Evolutionary conservation across 2,329 filamentous ascomycete genomes (phyloP), one percentile per base, ranked within the genome.

Genomic region (Verticillium nubilum): DNA sequence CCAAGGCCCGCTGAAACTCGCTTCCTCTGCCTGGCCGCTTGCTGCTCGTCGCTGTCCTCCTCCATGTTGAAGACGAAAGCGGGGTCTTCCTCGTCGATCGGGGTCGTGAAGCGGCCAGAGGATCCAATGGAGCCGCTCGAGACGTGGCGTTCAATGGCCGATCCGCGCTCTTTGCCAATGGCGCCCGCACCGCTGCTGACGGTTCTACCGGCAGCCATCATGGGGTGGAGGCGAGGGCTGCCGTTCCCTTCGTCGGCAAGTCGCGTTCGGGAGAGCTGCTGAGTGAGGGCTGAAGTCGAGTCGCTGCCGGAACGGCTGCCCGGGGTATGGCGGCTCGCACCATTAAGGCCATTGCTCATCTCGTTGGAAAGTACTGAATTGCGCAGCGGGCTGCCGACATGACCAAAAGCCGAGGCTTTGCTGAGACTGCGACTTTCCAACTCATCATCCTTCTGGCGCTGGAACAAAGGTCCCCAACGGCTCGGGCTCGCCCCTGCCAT

Each of bases 11-110:
- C 78, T 2, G 81, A 81, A 1, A 71, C 74, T 59, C 81, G 78
- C 71, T 83, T 84, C 57, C 79, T 73, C 10, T 76, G 74, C 50
- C 76, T 74, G 59, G 74, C 72, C 19, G 76, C 74, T 12, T 72
- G 72, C 37, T 80, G 74, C 25, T 79, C 74, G 31, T 86, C 83
- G 25, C 83, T 82, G 27, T 84, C 83, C 59, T 86, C 83, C 64
- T 88, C 85, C 85, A 88, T 87, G 67, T 76, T 83, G 68, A 88
- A 88, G 15, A 88, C 82, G 64, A 87, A 86, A 27, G 84, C 80
- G 4, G 82, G 77, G 59, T 87, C 84, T 65, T 88, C 85, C 67
- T 87, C 85, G 61, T 87, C 85, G 62, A 88, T 87, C 3, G 85
- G 85, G 1, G 84, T 87, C 1, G 85, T 85, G 68, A 86, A 86